Evolutionary conservation across 805 yeast species (phyloP), one percentile per base, ranked within the genome.

Genomic region (Yamadazyma sp.): DNA sequence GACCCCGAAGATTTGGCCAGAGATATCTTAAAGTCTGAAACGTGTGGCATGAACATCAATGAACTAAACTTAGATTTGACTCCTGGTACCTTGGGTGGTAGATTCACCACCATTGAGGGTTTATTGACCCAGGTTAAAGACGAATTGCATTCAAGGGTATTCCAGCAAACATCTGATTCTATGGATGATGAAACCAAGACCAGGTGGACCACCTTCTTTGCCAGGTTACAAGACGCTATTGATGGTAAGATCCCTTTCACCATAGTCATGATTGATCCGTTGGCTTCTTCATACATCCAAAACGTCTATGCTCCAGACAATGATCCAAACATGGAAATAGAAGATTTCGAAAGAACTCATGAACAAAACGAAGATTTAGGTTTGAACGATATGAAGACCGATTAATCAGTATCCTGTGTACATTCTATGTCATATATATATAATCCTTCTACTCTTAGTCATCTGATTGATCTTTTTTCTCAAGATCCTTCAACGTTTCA

Each of bases 241-340:
- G 84, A 75, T 18, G 99, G 98, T 30, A 79, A 84, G 47, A 68
- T 78, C 31, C 78, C 82, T 40, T 90, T 93, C 65, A 91, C 97
- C 1, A 74, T 93, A 23, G 59, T 77, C 28, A 84, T 93, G 95
- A 89, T 81, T 47, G 99, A 93, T 63, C 99, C 99, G 5, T 67
- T 93, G 53, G 96, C 97, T 13, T 83, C 95, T 4, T 88, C 96
- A 0, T 93, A 93, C 55, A 84, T 93, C 46, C 99, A 93, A 65
- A 93, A 93, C 57, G 93, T 91, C n/a, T 93, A 90, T 57, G 99
- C 99, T 23, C 99, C 99, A 18, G 99, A 93, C 64, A 77, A 78
- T 28, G 99, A 93, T 65, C 99, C 99, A 48, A 87, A 91, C 59
- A 93, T 93, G 98, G 72, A 60, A 28, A 77, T 85, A 44, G 96